Evolutionary conservation across 306 rosid genomes (phyloP), one percentile per base, ranked within the genome.

Genomic region (Potentilla sterilis): DNA sequence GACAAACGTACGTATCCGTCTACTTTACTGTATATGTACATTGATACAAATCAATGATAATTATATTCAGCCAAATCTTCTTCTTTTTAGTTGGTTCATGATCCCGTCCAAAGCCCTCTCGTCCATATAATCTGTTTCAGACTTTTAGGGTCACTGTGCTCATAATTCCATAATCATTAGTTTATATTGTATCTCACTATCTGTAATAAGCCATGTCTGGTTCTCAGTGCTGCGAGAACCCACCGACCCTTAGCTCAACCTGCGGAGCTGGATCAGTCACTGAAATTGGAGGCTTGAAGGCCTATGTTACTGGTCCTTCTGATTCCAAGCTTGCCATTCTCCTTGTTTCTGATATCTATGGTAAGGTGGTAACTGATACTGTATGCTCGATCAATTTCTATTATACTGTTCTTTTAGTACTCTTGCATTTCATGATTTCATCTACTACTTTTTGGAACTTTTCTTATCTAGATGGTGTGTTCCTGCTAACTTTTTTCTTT

Each of bases 201-300:
- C 65, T 24, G 66, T 61, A 28, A 59, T 38, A 44, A 67, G 22
- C 55, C 16, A 92, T 92, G 97, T 72, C 97, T 48, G 92, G 96
- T 0, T 69, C 86, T 19, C 78, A 88, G 48, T 90, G 97, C 74
- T 92, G 96, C 75, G 81, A 90, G 38, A 84, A 88, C 73, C 93
- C 97, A 55, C 96, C 96, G 8, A 80, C 69, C 2, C 83, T 93
- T 62, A 65, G 88, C 74, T 89, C 96, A 1, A 80, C 0, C 73
- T 21, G 69, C 14, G 98, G 97, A 62, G 69, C 37, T 38, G 97
- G 97, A 6, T 87, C 72, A 15, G 88, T 93, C n/a, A 87, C 87
- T 12, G 80, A 83, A 24, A 41, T 91, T 1, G 87, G 70, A 10
- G 88, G 87, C 70, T 69, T 89, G 10, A 10, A 55, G 65, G 4